Evolutionary conservation across 2,329 filamentous ascomycete species (phyloP), one percentile per base, ranked within the genome.

Genomic region (Alternaria dauci): DNA sequence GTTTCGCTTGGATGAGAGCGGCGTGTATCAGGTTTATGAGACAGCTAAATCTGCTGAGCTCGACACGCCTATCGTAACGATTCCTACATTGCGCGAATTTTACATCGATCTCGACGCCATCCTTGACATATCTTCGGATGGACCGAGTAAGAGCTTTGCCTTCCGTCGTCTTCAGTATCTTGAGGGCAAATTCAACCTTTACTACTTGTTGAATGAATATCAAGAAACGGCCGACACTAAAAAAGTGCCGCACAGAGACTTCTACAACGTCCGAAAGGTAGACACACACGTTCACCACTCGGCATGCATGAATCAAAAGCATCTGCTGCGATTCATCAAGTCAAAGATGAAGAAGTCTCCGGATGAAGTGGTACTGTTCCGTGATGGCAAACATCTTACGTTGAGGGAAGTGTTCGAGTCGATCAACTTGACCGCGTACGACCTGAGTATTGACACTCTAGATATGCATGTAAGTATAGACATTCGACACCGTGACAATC

Each of bases 281-380:
- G 95, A 99, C 76, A 99, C 95, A 8, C 95, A 99, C 85, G 95
- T 99, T 70, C 95, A 99, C 77, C 95, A 99, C 79, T 99, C 95
- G 16, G 95, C 95, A 25, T 99, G 95, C 78, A 99, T 99, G 95
- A 99, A 99, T 76, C 95, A 99, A 80, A 99, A 99, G 81, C 95
- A 99, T 85, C 82, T 99, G 58, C 83, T 99, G 62, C 92, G 95
- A 55, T 99, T 99, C 80, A 99, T 99, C 83, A 99, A 99, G 81
- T 97, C 93, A 81, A 99, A 99, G 82, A 97, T 99, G 93, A 98
- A 97, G 86, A 99, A 97, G 80, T 95, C 88, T 18, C 93, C 94
- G 0, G 92, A 98, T 72, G 95, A 99, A 81, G 88, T 95, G 32
- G 95, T 99, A 7, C 86, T 99, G 44, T 96, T 89, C 78, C 88